phyloP scores from a whole-genome alignment of 225 moss, liverwort and hornwort genomes.

The Physcomitrellopsis africana region DNA sequence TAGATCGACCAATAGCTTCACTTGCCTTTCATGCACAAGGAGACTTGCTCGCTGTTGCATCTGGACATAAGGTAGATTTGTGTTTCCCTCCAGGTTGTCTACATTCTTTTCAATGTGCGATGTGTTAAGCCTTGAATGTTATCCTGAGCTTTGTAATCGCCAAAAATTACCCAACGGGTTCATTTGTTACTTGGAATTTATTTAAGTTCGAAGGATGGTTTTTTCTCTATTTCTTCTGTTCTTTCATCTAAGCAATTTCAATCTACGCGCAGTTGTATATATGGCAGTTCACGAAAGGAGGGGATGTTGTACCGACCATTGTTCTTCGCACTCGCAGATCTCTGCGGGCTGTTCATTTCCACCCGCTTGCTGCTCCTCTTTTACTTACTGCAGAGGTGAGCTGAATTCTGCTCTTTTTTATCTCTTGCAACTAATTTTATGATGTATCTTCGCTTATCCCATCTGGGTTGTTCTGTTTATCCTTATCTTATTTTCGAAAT shows the following conservation, averaged over 20 bases:
- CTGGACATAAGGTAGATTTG: conserved; percentile 87
- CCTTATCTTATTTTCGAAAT: not conserved
- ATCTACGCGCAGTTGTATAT: conserved; percentile 80
- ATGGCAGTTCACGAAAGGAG: conserved; percentile 96
- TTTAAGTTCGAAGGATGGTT: not conserved
- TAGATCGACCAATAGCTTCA: conserved; percentile 98
- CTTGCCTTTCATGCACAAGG: conserved; percentile 99
- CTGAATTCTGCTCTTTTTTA: conserved; percentile 23
- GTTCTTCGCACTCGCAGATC: conserved; percentile 94
- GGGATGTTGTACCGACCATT: conserved; percentile 73
- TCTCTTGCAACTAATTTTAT: conserved; percentile 14
- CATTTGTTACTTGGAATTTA: not conserved
- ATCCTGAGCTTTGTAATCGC: conserved; percentile 4
- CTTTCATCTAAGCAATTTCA: conserved; percentile 11
- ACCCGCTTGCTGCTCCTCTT: conserved; percentile 97
- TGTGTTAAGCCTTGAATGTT: not conserved
- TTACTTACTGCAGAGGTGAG: conserved; percentile 94
- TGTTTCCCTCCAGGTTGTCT: conserved; percentile 6
- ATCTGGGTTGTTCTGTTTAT: not conserved
- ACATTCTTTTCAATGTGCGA: conserved; percentile 16
- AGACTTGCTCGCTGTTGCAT: conserved; percentile 95
- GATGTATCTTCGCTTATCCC: not conserved
- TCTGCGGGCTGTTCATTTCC: conserved; percentile 98
- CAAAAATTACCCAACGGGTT: not conserved
- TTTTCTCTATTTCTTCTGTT: not conserved